Evolutionary conservation across 768 basidiomycete species (phyloP).

Genomic region (Hericium coralloides): DNA sequence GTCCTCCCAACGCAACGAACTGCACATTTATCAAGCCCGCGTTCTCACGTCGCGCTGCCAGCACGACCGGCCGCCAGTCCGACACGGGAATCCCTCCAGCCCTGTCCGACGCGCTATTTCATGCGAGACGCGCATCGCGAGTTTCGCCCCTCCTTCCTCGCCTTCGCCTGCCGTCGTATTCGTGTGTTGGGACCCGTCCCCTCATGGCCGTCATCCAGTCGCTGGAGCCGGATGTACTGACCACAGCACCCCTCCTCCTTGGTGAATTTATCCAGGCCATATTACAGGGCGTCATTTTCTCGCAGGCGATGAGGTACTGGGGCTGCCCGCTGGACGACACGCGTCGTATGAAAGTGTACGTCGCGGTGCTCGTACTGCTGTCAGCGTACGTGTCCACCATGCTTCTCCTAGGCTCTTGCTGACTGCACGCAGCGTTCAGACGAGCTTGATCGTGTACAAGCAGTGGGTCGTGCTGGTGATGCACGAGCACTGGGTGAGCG

Average conservation of each 20-base stretch:
- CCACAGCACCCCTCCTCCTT: slow-evolving; percentile 32
- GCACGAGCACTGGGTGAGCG: slow-evolving; percentile 14
- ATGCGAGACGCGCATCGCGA: no score
- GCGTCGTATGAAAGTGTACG: slow-evolving; percentile 31
- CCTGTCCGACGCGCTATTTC: no score
- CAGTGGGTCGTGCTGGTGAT: slow-evolving; percentile 18
- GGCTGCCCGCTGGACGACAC: slow-evolving; percentile 37
- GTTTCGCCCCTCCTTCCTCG: no score
- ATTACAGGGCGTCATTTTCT: slow-evolving; percentile 27
- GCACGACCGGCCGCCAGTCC: no score
- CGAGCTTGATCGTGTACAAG: slow-evolving; percentile 19
- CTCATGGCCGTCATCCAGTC: slow-evolving; percentile 1
- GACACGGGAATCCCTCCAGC: no score
- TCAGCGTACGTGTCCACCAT: slow-evolving; percentile 29
- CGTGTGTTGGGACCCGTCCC: neutral
- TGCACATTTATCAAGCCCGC: no score
- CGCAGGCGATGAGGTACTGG: slow-evolving; percentile 25
- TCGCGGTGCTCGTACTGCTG: slow-evolving; percentile 28
- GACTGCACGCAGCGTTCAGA: slow-evolving; percentile 16
- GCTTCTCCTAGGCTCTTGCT: neutral
- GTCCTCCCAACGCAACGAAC: no score
- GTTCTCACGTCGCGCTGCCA: no score
- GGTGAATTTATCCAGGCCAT: slow-evolving; percentile 40
- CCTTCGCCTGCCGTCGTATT: no score
- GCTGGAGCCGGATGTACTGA: slow-evolving; percentile 3